Base-by-base conservation (phyloP, 2,329 filamentous ascomycete species). In the Colletotrichum musae region DNA sequence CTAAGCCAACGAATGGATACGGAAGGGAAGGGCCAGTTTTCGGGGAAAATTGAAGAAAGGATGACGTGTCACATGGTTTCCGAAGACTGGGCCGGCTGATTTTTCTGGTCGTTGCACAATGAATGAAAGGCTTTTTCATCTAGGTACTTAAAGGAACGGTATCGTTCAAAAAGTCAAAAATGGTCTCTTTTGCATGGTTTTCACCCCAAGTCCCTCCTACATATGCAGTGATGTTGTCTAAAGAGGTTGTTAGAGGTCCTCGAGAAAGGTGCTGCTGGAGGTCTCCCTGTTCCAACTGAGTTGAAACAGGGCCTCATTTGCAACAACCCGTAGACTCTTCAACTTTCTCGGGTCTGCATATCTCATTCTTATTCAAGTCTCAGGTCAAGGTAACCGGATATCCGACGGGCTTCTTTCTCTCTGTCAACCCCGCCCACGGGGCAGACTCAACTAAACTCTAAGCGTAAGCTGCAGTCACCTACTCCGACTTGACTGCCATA, bases 111-210 rank as follows among this genome's bases (percentile, higher is more conserved):
- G 64, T 64, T 70, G 64, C 64, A 68, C 68, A 66, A 68, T 70
- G 65, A 70, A 70, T 68, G 67, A 70, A 70, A 69, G 68, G 68
- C 68, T 68, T 70, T 68, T 70, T 66, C 62, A 70, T 70, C 64
- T 70, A 70, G 68, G 67, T 66, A 71, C 68, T 63, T 51, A 60
- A 62, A 28, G 62, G 53, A 66, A 66, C 68, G 68, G 70, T 70
- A 71, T 71, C 68, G 65, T 65, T 64, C 59, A 70, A 70, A 70
- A 70, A 68, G 58, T 64, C 52, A 62, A 66, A 70, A 70, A 68
- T 69, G 65, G 65, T 71, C 65, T 71, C 65, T 66, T 69, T 71
- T 70, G 57, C 67, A 60, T 67, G 67, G 51, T 60, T 70, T 67
- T 54, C 13, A 54, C 39, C 36, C 47, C 24, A n/a, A 50, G 59